Evolutionary conservation across 1,284 basidiomycete genomes (phyloP).

Genomic region (Leccinum pseudoinsigne): DNA sequence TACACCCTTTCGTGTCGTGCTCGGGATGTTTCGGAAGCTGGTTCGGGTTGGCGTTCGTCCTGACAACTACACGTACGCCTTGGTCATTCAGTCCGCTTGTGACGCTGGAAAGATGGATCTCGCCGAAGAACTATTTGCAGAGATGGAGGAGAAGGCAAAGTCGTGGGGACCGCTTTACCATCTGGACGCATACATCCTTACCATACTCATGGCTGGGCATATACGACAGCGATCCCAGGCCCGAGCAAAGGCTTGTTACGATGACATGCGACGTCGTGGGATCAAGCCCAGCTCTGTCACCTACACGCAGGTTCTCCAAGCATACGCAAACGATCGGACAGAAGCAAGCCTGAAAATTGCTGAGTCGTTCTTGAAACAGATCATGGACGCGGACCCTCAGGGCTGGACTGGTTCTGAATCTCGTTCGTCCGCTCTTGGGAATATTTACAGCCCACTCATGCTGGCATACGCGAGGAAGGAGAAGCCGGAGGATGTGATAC

Average conservation of each 20-base stretch:
- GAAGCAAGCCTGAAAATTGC: constrained; percentile 52
- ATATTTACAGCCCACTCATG: constrained; percentile 69
- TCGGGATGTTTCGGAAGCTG: constrained; percentile 64
- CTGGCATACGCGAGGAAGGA: constrained; percentile 50
- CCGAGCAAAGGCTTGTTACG: constrained; percentile 69
- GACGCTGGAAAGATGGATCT: constrained; percentile 69
- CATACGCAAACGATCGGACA: constrained; percentile 53
- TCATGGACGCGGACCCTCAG: constrained; percentile 39
- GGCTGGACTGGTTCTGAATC: constrained; percentile 43
- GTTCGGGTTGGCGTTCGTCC: constrained; percentile 53
- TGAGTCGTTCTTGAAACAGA: constrained; percentile 57
- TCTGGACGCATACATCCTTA: constrained; percentile 66
- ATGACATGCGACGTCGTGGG: constrained; percentile 70
- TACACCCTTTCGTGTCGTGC: constrained; percentile 71
- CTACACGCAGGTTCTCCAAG: constrained; percentile 68
- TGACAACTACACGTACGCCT: constrained; percentile 67
- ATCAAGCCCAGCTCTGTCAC: constrained; percentile 74
- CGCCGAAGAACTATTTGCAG: constrained; percentile 67
- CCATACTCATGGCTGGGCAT: constrained; percentile 85
- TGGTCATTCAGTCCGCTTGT: constrained; percentile 84
- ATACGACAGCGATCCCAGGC: constrained; percentile 57
- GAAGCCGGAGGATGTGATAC: constrained; percentile 56
- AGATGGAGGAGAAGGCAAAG: constrained; percentile 55
- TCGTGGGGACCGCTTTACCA: constrained; percentile 40
- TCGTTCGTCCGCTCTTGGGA: constrained; percentile 45